Evolutionary conservation across 352 stramenopile species (phyloP).

Genomic region (Globisporangium cederbergense): DNA sequence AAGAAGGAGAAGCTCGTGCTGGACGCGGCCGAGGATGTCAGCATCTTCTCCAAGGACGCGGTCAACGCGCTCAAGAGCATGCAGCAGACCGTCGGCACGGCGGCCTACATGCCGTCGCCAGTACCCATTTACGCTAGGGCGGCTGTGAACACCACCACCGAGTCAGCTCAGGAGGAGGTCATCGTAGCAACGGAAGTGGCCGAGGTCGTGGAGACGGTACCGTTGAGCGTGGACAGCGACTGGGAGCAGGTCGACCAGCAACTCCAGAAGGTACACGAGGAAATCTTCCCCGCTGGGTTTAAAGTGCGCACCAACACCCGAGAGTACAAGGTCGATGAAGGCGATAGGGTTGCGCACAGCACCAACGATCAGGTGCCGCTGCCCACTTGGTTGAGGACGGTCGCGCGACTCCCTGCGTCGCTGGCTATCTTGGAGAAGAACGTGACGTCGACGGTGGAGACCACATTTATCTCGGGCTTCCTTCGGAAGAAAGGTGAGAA

Average conservation of each 20-base stretch:
- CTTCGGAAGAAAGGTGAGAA: conserved; percentile 82
- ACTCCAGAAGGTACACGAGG: conserved; percentile 72
- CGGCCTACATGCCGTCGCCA: conserved; percentile 5
- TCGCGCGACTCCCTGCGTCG: conserved; percentile 64
- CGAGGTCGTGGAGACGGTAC: conserved; percentile 14
- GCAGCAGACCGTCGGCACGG: conserved; percentile 16
- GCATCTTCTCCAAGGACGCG: not conserved
- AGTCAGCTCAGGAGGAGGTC: conserved; percentile 26
- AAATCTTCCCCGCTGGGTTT: conserved; percentile 77
- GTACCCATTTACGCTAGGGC: conserved; percentile 24
- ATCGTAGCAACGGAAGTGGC: conserved; percentile 21
- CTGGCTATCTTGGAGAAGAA: conserved; percentile 61
- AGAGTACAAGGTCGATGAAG: conserved; percentile 83
- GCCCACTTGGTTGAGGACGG: conserved; percentile 79
- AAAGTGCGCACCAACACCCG: conserved; percentile 87
- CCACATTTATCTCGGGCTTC: conserved; percentile 52
- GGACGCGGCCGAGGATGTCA: no score
- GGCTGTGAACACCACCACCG: conserved; percentile 9
- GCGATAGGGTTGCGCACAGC: conserved; percentile 85
- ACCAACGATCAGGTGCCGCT: conserved; percentile 77
- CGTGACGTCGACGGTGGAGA: conserved; percentile 7
- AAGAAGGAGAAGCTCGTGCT: conserved; percentile 25
- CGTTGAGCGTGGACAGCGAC: conserved; percentile 44
- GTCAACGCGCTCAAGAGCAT: conserved; percentile 67
- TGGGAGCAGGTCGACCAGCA: conserved; percentile 76